Evolutionary conservation across 495 filamentous ascomycete species (phyloP).

Genomic region (Penicillium taxi): DNA sequence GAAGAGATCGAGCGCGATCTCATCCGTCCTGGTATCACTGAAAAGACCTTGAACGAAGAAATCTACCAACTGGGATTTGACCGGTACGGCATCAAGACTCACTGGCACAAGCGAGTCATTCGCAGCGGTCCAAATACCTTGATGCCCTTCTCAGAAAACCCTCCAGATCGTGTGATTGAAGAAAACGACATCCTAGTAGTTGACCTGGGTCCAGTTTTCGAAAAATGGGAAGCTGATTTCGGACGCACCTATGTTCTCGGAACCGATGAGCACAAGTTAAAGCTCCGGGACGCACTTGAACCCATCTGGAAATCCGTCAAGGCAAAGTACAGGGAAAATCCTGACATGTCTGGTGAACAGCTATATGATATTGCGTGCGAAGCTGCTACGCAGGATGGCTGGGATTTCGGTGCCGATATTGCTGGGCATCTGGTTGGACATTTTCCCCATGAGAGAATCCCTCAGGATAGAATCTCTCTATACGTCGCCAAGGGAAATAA

Average conservation of each 20-base stretch:
- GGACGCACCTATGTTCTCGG: constrained; percentile 43
- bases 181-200: constrained; percentile 43
- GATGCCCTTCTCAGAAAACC: constrained; percentile 38
- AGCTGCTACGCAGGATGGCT: constrained; percentile 23
- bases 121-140: constrained; percentile 44
- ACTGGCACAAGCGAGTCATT: constrained; percentile 47
- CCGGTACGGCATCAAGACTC: constrained; percentile 36
- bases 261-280: constrained; percentile 34
- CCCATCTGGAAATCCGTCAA: constrained; percentile 37
- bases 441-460: constrained; percentile 44
- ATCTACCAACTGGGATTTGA: constrained; percentile 39
- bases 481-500: constrained; percentile 39
- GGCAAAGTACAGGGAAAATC: constrained; percentile 21
- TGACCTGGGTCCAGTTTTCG: constrained; percentile 45
- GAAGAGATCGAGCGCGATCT: constrained; percentile 40
- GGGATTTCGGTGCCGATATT: constrained; percentile 34
- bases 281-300: constrained; percentile 36
- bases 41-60: constrained; percentile 40
- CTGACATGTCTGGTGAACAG: constrained; percentile 36
- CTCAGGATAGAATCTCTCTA: constrained; percentile 32
- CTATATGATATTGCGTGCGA: constrained; percentile 33
- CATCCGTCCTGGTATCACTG: constrained; percentile 37
- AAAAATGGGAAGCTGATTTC: constrained; percentile 46
- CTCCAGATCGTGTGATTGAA: constrained; percentile 40
- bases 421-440: constrained; percentile 39